Evolutionary conservation across 805 yeast genomes (phyloP).

Genomic region (Blastobotrys attinorum): DNA sequence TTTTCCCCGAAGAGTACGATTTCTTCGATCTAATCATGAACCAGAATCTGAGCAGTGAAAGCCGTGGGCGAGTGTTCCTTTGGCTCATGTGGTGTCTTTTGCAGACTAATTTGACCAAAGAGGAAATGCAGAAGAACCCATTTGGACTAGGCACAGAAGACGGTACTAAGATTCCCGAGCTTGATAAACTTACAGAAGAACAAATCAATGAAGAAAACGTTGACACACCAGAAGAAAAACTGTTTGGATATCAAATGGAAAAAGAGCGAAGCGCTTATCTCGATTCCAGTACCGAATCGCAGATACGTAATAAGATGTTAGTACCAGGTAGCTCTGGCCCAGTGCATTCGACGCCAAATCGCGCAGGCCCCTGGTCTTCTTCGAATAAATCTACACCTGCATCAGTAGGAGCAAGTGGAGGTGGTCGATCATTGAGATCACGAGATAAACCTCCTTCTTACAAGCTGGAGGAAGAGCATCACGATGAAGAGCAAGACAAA

Average conservation of each 20-base stretch:
- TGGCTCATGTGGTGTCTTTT: conserved; percentile 79
- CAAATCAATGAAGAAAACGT: conserved; percentile 32
- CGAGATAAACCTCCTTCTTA: background rate
- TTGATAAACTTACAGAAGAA: conserved; percentile 23
- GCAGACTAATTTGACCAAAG: conserved; percentile 58
- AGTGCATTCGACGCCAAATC: background rate
- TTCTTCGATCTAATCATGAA: conserved; percentile 71
- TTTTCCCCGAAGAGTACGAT: conserved; percentile 34
- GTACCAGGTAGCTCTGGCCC: background rate
- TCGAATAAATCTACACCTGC: background rate
- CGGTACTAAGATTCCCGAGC: conserved; percentile 36
- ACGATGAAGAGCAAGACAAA: background rate
- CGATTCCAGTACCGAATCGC: conserved; percentile 12
- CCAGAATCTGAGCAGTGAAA: conserved; percentile 48
- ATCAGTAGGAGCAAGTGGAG: background rate
- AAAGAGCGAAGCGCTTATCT: conserved; percentile 32
- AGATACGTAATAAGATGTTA: background rate
- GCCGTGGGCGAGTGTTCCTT: conserved; percentile 63
- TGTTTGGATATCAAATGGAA: conserved; percentile 37
- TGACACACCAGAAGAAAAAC: conserved; percentile 37
- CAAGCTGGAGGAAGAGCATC: background rate
- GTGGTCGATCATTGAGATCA: background rate
- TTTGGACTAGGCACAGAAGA: conserved; percentile 34
- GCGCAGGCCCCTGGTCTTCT: background rate
- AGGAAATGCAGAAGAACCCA: conserved; percentile 48